These are phyloP conservation scores for Protostelium mycophagum DNA, from an alignment of 78 protist genomes.

Conservation along the genomic window DNA sequence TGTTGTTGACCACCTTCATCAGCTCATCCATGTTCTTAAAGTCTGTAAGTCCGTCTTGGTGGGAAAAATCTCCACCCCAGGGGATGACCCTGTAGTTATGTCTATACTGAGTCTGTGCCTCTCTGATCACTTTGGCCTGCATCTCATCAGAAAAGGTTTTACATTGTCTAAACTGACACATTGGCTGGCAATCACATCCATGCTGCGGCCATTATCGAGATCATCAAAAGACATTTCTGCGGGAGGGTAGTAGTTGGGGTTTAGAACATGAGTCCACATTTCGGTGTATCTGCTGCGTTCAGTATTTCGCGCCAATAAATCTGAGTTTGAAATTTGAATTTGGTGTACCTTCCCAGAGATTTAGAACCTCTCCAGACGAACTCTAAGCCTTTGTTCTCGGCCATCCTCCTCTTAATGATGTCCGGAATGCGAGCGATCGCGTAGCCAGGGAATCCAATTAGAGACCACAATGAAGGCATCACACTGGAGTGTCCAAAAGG, in stretches of 20 bases:
- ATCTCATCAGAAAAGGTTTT: background rate
- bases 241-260: background rate
- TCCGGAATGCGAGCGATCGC: slow-evolving; percentile 16
- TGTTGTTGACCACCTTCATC: slow-evolving; percentile 4
- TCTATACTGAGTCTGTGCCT: background rate
- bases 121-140: background rate
- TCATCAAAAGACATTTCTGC: background rate
- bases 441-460: slow-evolving; percentile 13
- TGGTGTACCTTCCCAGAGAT: slow-evolving; percentile 5
- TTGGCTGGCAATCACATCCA: background rate
- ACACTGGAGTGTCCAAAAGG: slow-evolving; percentile 34
- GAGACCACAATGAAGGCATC: slow-evolving; percentile 22
- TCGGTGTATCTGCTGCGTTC: background rate
- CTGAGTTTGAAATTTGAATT: too few species aligned
- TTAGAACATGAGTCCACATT: background rate
- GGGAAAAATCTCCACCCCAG: slow-evolving; percentile 7
- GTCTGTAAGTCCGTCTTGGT: background rate
- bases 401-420: background rate
- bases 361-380: slow-evolving; percentile 25
- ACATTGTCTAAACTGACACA: background rate
- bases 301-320: background rate
- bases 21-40: slow-evolving; percentile 6
- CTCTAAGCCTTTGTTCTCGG: slow-evolving; percentile 2
- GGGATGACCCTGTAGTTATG: background rate
- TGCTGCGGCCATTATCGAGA: background rate